phyloP scores from a whole-genome alignment of 139 green algal species.

The Haematococcus lacustris region DNA sequence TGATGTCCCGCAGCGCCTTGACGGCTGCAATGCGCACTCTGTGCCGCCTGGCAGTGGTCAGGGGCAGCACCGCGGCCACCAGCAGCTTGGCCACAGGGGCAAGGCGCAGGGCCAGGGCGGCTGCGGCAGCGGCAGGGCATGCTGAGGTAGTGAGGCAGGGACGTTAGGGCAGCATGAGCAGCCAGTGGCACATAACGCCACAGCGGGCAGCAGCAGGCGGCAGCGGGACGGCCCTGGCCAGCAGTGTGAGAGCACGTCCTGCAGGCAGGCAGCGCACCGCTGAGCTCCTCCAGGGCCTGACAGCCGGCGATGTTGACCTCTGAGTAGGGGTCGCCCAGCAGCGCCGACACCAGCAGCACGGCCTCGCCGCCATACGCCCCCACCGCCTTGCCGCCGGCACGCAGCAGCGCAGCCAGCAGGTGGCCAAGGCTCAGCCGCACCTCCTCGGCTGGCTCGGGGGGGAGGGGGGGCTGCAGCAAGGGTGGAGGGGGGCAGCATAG shows the following conservation, averaged over 20 bases:
- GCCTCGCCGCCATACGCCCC: constrained; percentile 45
- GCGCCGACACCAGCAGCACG: constrained; percentile 14
- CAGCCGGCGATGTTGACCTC: constrained; percentile 43
- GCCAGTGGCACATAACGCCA: not conserved
- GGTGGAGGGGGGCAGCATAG: no score
- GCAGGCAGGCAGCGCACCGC: constrained; percentile 21
- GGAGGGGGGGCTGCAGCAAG: no score
- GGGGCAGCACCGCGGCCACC: constrained; percentile 43
- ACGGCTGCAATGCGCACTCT: constrained; percentile 50
- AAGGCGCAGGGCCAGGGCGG: constrained; percentile 37
- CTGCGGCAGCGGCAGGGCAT: constrained; percentile 20
- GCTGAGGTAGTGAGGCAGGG: not conserved
- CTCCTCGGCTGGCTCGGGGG: constrained; percentile 42
- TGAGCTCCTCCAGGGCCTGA: constrained; percentile 17
- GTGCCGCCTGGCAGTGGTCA: constrained; percentile 48
- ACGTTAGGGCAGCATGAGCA: not conserved
- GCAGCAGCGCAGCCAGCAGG: constrained; percentile 30
- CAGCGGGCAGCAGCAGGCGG: not conserved
- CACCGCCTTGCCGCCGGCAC: constrained; percentile 20
- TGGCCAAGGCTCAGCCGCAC: constrained; percentile 33
- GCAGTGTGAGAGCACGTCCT: not conserved
- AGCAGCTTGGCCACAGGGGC: constrained; percentile 45
- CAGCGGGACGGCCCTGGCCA: not conserved
- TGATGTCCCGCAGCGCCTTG: constrained; percentile 29
- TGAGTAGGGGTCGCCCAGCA: constrained; percentile 39